Evolutionary conservation across 306 rosid genomes (phyloP).

Genomic region (Alnus glutinosa): DNA sequence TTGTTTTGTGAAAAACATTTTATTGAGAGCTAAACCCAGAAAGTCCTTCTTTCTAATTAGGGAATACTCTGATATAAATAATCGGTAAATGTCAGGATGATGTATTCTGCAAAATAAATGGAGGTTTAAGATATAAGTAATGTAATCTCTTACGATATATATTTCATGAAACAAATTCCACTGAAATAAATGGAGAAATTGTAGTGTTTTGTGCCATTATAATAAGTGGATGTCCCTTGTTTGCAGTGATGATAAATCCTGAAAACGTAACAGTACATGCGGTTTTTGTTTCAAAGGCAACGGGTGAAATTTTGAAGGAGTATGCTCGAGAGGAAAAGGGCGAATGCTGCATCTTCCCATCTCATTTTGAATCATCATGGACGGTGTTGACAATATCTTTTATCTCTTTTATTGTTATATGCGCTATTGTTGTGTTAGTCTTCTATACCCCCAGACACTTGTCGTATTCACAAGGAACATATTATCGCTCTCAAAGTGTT

Average conservation of each 20-base stretch:
- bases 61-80: neutral
- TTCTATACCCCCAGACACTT: constrained; percentile 32
- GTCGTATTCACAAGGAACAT: constrained; percentile 24
- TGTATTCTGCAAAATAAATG: neutral
- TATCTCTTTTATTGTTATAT: constrained; percentile 32
- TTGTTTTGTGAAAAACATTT: neutral
- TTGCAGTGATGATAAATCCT: constrained; percentile 35
- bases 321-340: constrained; percentile 23
- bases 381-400: constrained; percentile 40
- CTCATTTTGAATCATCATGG: constrained; percentile 36
- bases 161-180: neutral
- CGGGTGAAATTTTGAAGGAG: constrained; percentile 34
- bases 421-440: constrained; percentile 30
- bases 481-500: constrained; percentile 24
- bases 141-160: neutral
- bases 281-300: constrained; percentile 31
- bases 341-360: constrained; percentile 39
- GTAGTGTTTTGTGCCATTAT: neutral
- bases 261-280: constrained; percentile 34
- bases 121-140: neutral
- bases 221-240: neutral
- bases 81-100: no score
- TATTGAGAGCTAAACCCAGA: neutral
- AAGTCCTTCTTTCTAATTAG: neutral
- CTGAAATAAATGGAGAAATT: neutral